These are phyloP conservation scores for Epichloe bromicola DNA, from an alignment of 2,329 filamentous ascomycete genomes.

Conservation along the genomic window DNA sequence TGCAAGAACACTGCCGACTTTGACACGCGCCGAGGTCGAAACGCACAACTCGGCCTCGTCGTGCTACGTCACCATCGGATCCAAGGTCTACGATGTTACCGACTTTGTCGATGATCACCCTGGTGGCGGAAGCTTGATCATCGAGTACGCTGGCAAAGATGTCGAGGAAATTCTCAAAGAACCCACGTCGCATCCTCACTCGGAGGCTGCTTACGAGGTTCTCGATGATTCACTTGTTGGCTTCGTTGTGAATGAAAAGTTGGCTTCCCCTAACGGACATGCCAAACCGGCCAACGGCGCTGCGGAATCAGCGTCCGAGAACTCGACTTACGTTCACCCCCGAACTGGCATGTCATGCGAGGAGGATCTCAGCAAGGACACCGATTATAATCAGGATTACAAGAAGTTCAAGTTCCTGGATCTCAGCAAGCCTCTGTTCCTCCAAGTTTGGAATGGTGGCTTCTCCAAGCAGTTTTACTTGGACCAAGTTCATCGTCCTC, in stretches of 20 bases:
- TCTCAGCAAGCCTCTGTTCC: conserved; percentile 67
- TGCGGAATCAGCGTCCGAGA: conserved; percentile 12
- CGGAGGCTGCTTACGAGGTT: conserved; percentile 90
- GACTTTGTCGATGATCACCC: conserved; percentile 84
- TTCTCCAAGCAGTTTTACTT: conserved; percentile 96
- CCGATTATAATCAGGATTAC: conserved; percentile 63
- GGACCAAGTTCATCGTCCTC: conserved; percentile 86
- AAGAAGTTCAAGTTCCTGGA: conserved; percentile 91
- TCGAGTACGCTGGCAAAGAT: conserved; percentile 85
- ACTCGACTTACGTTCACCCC: conserved; percentile 31
- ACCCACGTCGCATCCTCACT: conserved; percentile 69
- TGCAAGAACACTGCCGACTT: conserved; percentile 66
- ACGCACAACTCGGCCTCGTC: conserved; percentile 67
- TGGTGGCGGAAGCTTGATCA: conserved; percentile 74
- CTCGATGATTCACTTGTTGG: conserved; percentile 78
- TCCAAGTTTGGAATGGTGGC: conserved; percentile 77
- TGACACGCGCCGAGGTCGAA: conserved; percentile 69
- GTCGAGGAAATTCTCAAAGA: conserved; percentile 73
- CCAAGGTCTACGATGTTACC: conserved; percentile 90
- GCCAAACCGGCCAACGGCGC: conserved; percentile 17
- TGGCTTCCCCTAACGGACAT: conserved; percentile 18
- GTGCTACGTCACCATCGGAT: conserved; percentile 84
- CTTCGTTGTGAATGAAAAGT: conserved; percentile 54
- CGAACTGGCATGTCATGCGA: conserved; percentile 80
- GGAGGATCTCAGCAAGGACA: conserved; percentile 78